Evolutionary conservation across 805 yeast species (phyloP), one percentile per base, ranked within the genome.

Genomic region (Cyberlindnera amylophila): DNA sequence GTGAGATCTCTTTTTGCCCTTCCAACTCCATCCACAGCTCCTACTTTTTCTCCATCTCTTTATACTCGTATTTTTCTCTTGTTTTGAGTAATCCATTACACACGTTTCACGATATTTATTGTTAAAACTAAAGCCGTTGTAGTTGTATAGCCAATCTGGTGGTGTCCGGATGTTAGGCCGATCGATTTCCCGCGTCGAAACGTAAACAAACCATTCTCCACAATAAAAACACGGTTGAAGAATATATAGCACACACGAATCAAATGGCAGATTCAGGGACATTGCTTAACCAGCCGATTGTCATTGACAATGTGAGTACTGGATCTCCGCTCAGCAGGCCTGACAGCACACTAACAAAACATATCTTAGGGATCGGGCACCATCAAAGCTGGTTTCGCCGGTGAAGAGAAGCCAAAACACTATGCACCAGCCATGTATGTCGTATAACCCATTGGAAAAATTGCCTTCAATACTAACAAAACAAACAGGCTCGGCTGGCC

Each of bases 361-460:
- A n/a, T 12, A 15, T 12, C 31, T 8, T 15, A 67, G 70, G 96
- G 98, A 7, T 82, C 96, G 3, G 95, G 96, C 1, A 72, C 74
- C 30, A 69, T 90, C 41, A 85, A 88, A 58, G 86, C 95, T 1
- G 97, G 98, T 1, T 86, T 90, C 62, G 95, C 96, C 0, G 96
- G 97, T 17, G 95, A 86, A 51, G 93, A 87, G 38, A 74, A 70
- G 51, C 98, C 98, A 3, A 74, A 78, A 53, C 62, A 75, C 34
- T 72, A 71, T 51, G 77, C 79, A 23, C 79, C 89, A 3, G 66
- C 87, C 17, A 63, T 82, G 61, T 67, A 52, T 32, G 69, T 61
- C 14, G 7, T 16, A 16, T 10, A 10, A 10, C 30, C n/a, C 8
- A 19, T 3, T 14, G 6, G 6, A 4, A 10, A 4, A 10, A 16